These are phyloP conservation scores for Alternaria panax DNA, from an alignment of 2,329 filamentous ascomycete genomes.

Conservation along the genomic window DNA sequence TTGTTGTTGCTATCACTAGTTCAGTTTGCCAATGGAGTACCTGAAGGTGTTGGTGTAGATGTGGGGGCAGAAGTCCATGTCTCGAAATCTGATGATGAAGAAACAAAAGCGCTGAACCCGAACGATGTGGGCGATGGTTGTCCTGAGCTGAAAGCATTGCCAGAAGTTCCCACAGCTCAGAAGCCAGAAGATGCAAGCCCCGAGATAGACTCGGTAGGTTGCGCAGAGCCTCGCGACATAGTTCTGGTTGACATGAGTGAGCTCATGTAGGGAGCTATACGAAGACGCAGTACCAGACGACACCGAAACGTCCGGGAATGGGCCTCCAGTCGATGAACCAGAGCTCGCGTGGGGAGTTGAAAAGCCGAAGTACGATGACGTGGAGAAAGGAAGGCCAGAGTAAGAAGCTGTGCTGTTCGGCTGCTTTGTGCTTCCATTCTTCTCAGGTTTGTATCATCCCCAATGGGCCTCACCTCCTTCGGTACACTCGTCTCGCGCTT, in stretches of 20 bases:
- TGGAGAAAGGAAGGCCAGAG: neutral
- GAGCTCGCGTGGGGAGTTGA: neutral
- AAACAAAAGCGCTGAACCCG: too few relatives aligned
- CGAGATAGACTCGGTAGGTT: too few relatives aligned
- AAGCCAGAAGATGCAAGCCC: too few relatives aligned
- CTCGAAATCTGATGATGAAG: neutral
- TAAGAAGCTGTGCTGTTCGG: neutral
- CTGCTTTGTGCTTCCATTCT: neutral
- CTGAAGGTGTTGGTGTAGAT: neutral
- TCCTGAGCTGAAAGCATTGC: too few relatives aligned
- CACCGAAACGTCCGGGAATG: neutral
- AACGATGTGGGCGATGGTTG: too few relatives aligned
- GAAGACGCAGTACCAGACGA: neutral
- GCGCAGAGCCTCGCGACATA: too few relatives aligned
- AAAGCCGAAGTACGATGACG: neutral
- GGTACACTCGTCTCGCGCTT: constrained; percentile 3
- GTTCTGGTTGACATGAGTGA: too few relatives aligned
- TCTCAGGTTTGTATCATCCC: constrained; percentile 1
- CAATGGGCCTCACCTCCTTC: constrained; percentile 2
- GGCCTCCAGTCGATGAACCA: neutral
- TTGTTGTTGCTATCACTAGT: neutral
- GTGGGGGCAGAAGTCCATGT: neutral
- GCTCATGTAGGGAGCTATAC: too few relatives aligned
- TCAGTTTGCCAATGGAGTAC: neutral
- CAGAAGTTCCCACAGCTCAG: too few relatives aligned